phyloP scores from a whole-genome alignment of 768 basidiomycete species.

The Lactarius sp. region DNA sequence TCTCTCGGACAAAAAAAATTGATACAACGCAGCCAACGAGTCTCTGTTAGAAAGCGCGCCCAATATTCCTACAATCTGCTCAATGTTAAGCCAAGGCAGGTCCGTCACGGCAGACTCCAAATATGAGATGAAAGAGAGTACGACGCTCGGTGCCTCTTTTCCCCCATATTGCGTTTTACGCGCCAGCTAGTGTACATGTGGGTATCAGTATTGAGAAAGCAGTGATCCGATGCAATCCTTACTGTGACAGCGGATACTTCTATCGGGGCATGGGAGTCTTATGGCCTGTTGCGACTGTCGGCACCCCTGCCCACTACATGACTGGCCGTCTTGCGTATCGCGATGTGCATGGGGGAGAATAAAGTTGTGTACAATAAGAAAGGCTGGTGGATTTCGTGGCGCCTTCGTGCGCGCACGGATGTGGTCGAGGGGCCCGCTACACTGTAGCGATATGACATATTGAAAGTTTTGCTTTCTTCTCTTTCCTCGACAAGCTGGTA shows the following conservation, averaged over 20 bases:
- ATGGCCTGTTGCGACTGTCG: neutral
- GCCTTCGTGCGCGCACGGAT: constrained; percentile 1
- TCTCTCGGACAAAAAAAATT: neutral
- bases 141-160: neutral
- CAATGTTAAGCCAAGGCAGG: no score
- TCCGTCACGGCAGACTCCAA: no score
- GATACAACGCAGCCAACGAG: neutral
- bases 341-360: neutral
- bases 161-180: neutral
- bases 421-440: constrained; percentile 25
- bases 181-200: neutral
- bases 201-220: neutral
- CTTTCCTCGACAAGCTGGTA: neutral
- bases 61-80: neutral
- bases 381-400: neutral
- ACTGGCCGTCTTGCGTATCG: neutral
- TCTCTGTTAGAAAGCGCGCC: neutral
- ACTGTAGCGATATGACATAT: constrained; percentile 19
- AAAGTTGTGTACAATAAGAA: neutral
- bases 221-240: neutral
- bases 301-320: neutral
- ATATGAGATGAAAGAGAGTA: no score
- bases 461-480: neutral
- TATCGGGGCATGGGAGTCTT: no score
- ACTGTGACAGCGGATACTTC: neutral